These are phyloP conservation scores for Agrocybe chaxingu DNA, from an alignment of 768 basidiomycete species.

Conservation along the genomic window DNA sequence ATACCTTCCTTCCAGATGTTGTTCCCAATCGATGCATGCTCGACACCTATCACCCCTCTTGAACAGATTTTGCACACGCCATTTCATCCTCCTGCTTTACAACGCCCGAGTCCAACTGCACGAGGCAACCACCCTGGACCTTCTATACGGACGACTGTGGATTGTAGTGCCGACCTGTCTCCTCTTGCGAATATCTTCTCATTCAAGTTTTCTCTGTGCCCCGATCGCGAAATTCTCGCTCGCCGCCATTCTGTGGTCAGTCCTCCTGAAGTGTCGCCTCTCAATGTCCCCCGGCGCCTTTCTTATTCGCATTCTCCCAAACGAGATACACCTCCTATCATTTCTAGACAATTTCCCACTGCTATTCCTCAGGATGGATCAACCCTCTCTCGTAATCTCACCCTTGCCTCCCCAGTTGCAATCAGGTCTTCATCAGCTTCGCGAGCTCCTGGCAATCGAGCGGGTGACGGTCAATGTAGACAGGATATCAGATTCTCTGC, in stretches of 20 bases:
- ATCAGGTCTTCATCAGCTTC: background rate
- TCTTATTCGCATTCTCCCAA: slow-evolving; percentile 7
- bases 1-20: too few relatives aligned
- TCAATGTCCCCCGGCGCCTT: slow-evolving; percentile 10
- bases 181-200: background rate
- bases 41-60: slow-evolving; percentile 8
- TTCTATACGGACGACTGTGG: background rate
- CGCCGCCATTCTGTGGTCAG: slow-evolving; percentile 8
- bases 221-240: background rate
- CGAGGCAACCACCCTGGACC: background rate
- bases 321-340: background rate
- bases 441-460: too few relatives aligned
- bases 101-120: background rate
- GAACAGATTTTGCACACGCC: slow-evolving; percentile 12
- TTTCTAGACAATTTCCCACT: background rate
- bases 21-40: background rate
- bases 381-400: background rate
- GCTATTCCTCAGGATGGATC: background rate
- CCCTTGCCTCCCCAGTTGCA: slow-evolving; percentile 4
- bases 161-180: background rate
- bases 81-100: slow-evolving; percentile 5
- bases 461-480: too few relatives aligned
- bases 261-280: slow-evolving; percentile 4
- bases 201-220: background rate
- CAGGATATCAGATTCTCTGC: too few relatives aligned